Percentiles rank a stretch among this genome's conserved stretches.
These are phyloP conservation scores for Sarocladium brachiariae DNA, from an alignment of 2,329 filamentous ascomycete species.

Conservation along the genomic window DNA sequence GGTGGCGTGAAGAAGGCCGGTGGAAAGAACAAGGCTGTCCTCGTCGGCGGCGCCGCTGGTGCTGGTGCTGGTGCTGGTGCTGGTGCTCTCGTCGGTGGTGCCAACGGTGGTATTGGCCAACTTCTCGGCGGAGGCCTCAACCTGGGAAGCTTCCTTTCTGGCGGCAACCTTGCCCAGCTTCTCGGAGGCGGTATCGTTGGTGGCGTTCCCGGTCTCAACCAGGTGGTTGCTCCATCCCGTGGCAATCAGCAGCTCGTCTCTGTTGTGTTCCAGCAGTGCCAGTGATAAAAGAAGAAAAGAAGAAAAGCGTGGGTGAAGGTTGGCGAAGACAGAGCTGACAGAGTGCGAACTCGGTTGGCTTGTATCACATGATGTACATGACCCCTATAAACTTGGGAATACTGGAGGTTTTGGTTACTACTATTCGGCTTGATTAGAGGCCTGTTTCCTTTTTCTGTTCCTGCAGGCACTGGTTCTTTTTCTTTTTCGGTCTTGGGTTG, in stretches of 20 bases:
- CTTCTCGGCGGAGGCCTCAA: neutral
- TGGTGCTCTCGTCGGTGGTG: neutral
- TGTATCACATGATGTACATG: slow-evolving; percentile 6
- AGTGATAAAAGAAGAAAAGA: neutral
- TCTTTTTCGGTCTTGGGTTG: neutral
- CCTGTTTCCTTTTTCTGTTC: neutral
- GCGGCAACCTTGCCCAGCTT: neutral
- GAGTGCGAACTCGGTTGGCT: too few relatives aligned
- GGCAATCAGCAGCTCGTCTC: slow-evolving; percentile 2
- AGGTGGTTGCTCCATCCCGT: neutral
- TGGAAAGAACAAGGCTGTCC: neutral
- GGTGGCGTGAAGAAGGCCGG: neutral
- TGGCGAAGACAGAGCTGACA: neutral
- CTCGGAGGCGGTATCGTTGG: slow-evolving; percentile 3
- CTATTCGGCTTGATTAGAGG: neutral
- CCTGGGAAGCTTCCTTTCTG: too few relatives aligned
- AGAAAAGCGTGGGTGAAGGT: neutral
- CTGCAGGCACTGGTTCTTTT: neutral
- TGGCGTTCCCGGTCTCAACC: neutral
- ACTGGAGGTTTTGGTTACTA: slow-evolving; percentile 1
- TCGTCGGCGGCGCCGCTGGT: neutral
- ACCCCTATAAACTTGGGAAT: neutral
- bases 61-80: too few relatives aligned
- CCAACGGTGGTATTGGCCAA: neutral
- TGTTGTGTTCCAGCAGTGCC: slow-evolving; percentile 4